Percentiles rank a stretch among this genome's conserved stretches.
Conservation (phyloP, 2,329 filamentous ascomycete species). For the Coleophoma crateriformis region DNA sequence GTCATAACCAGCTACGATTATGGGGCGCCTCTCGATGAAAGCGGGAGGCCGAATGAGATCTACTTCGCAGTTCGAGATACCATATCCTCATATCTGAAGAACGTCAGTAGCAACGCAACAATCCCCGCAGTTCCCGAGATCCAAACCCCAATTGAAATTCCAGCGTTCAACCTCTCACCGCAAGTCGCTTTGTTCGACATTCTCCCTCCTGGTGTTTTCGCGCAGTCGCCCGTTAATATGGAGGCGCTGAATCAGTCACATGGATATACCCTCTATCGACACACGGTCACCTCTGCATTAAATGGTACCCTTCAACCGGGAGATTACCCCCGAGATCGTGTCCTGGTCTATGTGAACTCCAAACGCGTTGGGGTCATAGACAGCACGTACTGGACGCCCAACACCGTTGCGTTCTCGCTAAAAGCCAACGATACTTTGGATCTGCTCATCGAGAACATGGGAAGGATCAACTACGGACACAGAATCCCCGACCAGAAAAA, state of each 20-base stretch:
- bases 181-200: constrained; percentile 32
- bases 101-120: constrained; percentile 17
- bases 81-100: constrained; percentile 31
- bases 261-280: constrained; percentile 38
- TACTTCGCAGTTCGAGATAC: constrained; percentile 34
- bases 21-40: constrained; percentile 43
- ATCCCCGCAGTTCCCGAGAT: constrained; percentile 31
- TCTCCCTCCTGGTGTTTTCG: constrained; percentile 18
- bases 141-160: constrained; percentile 27
- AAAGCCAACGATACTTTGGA: constrained; percentile 33
- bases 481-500: constrained; percentile 38
- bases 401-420: constrained; percentile 31
- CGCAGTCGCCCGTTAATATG: constrained; percentile 33
- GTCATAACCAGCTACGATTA: constrained; percentile 46
- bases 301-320: constrained; percentile 33
- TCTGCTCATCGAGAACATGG: constrained; percentile 45
- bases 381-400: constrained; percentile 34
- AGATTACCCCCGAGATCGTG: constrained; percentile 37
- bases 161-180: constrained; percentile 32
- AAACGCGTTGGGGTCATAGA: constrained; percentile 38
- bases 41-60: constrained; percentile 37
- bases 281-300: constrained; percentile 20
- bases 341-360: constrained; percentile 42
- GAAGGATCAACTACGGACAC: constrained; percentile 39
- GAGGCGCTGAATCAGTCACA: constrained; percentile 38